Conservation (phyloP, 2,329 filamentous ascomycete genomes). For the Sarocladiaceae sp. region DNA sequence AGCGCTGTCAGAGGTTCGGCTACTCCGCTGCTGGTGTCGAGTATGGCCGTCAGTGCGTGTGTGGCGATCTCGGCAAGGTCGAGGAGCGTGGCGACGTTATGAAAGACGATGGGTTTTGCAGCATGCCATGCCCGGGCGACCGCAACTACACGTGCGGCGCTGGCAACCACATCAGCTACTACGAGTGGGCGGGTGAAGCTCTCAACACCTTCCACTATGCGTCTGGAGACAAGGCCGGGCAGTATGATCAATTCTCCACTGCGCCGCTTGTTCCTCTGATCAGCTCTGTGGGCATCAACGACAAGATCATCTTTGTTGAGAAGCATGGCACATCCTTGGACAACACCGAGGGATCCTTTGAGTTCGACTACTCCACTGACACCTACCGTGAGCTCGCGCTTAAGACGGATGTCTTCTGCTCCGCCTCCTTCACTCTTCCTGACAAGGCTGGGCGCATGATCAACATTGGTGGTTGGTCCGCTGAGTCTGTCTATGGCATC, state of each 20-base stretch:
- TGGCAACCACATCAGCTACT: conserved; percentile 1
- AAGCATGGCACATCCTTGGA: conserved; percentile 3
- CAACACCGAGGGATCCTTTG: conserved; percentile 1
- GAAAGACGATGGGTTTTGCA: conserved; percentile 1
- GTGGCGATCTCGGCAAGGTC: conserved; percentile 2
- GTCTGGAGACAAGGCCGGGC: background rate
- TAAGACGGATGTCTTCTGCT: conserved; percentile 3
- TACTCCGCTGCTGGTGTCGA: background rate
- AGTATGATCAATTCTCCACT: background rate
- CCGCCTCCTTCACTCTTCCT: conserved; percentile 2
- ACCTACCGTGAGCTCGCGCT: conserved; percentile 1
- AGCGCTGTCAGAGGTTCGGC: background rate
- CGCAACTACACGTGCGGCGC: background rate
- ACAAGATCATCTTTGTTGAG: conserved; percentile 2
- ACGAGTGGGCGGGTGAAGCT: background rate
- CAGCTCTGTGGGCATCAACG: conserved; percentile 3
- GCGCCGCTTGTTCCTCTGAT: background rate
- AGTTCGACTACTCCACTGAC: background rate
- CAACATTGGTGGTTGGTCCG: conserved; percentile 4
- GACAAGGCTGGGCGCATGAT: conserved; percentile 5
- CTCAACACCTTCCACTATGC: conserved; percentile 2
- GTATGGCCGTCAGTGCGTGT: conserved; percentile 1
- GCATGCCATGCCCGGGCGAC: conserved; percentile 4
- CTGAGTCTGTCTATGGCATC: background rate
- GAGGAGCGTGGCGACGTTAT: background rate